Percentiles rank a stretch among this genome's conserved stretches.
These are phyloP conservation scores for Nakataea oryzae DNA, from an alignment of 2,329 filamentous ascomycete genomes.

Conservation along the genomic window DNA sequence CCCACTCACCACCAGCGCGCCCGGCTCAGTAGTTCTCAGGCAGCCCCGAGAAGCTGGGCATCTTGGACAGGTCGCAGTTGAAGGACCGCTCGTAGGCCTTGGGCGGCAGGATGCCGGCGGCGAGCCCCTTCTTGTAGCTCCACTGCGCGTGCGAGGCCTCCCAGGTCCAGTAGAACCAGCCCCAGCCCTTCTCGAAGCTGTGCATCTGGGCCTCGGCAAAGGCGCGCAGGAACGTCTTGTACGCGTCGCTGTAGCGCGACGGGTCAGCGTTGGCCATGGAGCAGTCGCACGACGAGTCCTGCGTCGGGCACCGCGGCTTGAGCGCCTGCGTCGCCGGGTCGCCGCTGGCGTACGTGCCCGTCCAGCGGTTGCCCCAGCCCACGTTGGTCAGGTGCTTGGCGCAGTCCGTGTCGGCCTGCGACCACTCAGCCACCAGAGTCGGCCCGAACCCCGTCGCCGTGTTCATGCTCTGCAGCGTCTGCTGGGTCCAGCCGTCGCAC, in stretches of 20 bases:
- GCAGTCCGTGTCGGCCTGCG: constrained; percentile 95
- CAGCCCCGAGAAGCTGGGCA: constrained; percentile 43
- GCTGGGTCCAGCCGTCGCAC: constrained; percentile 76
- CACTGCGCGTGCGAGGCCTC: constrained; percentile 58
- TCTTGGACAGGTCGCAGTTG: constrained; percentile 45
- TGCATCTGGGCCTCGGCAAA: constrained; percentile 97
- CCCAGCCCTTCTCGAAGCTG: constrained; percentile 85
- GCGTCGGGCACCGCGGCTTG: constrained; percentile 63
- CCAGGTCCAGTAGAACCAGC: constrained; percentile 98
- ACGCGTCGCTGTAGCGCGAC: constrained; percentile 53
- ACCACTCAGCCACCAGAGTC: constrained; percentile 94
- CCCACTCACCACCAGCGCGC: not conserved
- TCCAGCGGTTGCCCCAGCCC: constrained; percentile 77
- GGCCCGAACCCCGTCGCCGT: constrained; percentile 76
- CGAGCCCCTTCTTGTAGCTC: constrained; percentile 78
- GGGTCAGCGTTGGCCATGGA: constrained; percentile 64
- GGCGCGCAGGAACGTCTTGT: constrained; percentile 77
- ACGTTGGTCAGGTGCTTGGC: constrained; percentile 81
- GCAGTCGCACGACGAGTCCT: constrained; percentile 60
- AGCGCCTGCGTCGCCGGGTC: constrained; percentile 51
- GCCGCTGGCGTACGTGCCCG: constrained; percentile 69
- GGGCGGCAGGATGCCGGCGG: constrained; percentile 67
- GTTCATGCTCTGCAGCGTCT: constrained; percentile 64
- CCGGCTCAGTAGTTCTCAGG: constrained; percentile 36
- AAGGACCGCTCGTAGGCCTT: constrained; percentile 65